Evolutionary conservation across 179 eudicot species (phyloP).

Genomic region (Silene vulgaris): DNA sequence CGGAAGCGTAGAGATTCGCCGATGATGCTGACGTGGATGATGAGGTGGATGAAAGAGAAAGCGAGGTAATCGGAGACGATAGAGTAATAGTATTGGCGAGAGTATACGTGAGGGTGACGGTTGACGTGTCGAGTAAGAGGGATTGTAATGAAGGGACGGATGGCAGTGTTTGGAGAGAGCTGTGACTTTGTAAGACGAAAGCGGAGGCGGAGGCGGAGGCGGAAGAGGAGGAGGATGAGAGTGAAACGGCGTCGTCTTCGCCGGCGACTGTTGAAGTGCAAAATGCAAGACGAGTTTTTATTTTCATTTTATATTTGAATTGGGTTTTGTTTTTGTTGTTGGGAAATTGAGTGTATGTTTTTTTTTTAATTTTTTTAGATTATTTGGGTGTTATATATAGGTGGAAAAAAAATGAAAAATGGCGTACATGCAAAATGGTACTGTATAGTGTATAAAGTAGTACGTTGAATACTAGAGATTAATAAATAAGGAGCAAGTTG

Average conservation of each 20-base stretch:
- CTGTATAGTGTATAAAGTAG: neutral
- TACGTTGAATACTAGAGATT: constrained; percentile 4
- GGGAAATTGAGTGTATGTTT: neutral
- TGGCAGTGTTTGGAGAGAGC: constrained; percentile 64
- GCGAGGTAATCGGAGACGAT: constrained; percentile 32
- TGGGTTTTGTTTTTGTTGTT: neutral
- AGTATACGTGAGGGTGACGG: constrained; percentile 23
- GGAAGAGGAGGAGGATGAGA: neutral
- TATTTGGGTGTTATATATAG: too few relatives aligned
- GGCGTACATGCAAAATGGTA: too few relatives aligned
- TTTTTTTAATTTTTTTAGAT: too few relatives aligned
- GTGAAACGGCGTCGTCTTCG: constrained; percentile 8
- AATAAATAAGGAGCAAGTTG: constrained; percentile 15
- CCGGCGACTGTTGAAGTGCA: constrained; percentile 13
- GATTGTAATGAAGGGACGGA: constrained; percentile 68
- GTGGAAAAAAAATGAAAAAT: too few relatives aligned
- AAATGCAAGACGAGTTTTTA: constrained; percentile 14
- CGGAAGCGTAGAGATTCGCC: constrained; percentile 53
- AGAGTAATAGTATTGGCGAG: constrained; percentile 28
- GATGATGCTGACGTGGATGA: constrained; percentile 39
- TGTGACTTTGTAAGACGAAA: constrained; percentile 38
- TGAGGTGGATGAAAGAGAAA: constrained; percentile 28
- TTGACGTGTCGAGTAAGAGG: constrained; percentile 30
- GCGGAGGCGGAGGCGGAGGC: too few relatives aligned
- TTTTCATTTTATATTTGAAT: constrained; percentile 15